phyloP scores from a whole-genome alignment of 371 early-diverging fungal genomes.

The Phascolomyces articulosus region DNA sequence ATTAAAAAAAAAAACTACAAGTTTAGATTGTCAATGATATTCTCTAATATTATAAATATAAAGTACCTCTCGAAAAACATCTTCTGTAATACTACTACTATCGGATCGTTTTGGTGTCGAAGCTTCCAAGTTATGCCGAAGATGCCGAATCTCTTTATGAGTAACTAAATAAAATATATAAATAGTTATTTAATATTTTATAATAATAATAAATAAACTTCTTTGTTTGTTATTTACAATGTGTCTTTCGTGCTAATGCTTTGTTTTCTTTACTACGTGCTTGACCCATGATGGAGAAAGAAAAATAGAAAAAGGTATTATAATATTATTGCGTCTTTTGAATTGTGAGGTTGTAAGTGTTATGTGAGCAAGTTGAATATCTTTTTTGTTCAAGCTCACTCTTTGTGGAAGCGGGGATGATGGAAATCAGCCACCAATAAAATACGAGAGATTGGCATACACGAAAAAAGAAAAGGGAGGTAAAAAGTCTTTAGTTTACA shows the following conservation, averaged over 20 bases:
- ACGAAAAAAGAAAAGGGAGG: no score
- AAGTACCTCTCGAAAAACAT: constrained; percentile 79
- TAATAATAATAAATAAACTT: background rate
- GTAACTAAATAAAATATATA: constrained; percentile 54
- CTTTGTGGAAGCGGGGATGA: no score
- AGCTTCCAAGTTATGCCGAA: constrained; percentile 70
- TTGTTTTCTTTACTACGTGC: constrained; percentile 61
- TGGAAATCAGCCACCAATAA: no score
- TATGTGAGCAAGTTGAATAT: no score
- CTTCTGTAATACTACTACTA: constrained; percentile 61
- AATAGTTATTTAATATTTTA: background rate
- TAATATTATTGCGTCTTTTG: no score
- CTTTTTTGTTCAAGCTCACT: no score
- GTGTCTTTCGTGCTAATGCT: constrained; percentile 55
- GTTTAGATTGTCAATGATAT: no score
- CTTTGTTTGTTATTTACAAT: constrained; percentile 38
- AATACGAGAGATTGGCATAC: no score
- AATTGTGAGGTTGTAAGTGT: no score
- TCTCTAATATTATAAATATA: no score
- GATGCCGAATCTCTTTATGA: constrained; percentile 64
- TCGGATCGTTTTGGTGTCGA: constrained; percentile 47
- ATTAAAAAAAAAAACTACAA: background rate
- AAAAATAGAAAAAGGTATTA: background rate
- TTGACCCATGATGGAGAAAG: constrained; percentile 52
- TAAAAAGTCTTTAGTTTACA: no score